These are phyloP conservation scores for Gossypium lobatum DNA, from an alignment of 441 rosid genomes.

Conservation along the genomic window DNA sequence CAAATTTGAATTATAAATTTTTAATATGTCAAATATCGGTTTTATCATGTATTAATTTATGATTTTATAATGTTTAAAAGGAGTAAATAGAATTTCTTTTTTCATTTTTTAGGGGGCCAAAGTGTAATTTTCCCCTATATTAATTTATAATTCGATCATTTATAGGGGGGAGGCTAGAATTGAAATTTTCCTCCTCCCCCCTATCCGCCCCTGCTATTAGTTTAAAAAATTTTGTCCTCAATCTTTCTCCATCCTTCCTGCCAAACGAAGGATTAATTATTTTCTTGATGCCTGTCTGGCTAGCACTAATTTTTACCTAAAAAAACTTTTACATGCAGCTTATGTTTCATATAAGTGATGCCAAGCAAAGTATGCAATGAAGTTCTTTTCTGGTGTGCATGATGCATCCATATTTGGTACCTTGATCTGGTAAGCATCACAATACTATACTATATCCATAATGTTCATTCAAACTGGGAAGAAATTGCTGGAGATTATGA, in stretches of 20 bases:
- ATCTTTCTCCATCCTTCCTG: not conserved
- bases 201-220: too few relatives aligned
- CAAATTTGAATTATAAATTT: too few relatives aligned
- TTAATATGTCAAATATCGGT: too few relatives aligned
- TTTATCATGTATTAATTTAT: too few relatives aligned
- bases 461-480: not conserved
- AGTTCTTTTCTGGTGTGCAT: not conserved
- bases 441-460: not conserved
- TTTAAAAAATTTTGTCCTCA: not conserved
- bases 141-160: too few relatives aligned
- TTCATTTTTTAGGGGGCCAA: too few relatives aligned
- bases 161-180: too few relatives aligned
- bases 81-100: too few relatives aligned
- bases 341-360: slow-evolving; percentile 64
- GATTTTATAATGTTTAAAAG: too few relatives aligned
- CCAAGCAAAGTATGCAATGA: slow-evolving; percentile 33
- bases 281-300: not conserved
- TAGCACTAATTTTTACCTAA: not conserved
- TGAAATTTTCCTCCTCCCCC: too few relatives aligned
- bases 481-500: not conserved
- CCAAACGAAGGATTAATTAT: not conserved
- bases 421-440: not conserved
- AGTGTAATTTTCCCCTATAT: too few relatives aligned
- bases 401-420: not conserved
- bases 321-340: slow-evolving; percentile 41